Conservation (phyloP, 2,329 filamentous ascomycete species). For the Colletotrichum magnum region DNA sequence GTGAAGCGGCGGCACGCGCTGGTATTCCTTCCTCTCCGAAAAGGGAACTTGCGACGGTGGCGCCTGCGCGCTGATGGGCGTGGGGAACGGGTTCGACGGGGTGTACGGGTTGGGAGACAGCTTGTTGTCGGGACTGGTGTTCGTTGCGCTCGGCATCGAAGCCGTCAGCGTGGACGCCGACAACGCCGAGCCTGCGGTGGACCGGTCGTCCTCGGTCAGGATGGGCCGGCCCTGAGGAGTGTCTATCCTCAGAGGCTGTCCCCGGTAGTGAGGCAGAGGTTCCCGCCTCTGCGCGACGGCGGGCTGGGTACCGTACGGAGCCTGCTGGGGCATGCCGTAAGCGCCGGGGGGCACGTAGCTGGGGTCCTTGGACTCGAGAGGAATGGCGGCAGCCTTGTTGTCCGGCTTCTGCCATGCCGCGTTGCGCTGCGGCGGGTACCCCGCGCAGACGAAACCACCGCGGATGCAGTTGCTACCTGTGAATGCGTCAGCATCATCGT, state of each 20-base stretch:
- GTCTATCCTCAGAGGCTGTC: conserved; percentile 73
- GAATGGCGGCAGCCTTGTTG: conserved; percentile 76
- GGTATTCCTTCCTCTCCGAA: conserved; percentile 70
- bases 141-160: conserved; percentile 70
- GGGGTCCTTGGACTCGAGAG: conserved; percentile 86
- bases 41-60: conserved; percentile 57
- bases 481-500: conserved; percentile 40
- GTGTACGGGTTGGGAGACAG: conserved; percentile 71
- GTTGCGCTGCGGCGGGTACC: conserved; percentile 86
- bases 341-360: conserved; percentile 73
- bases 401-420: conserved; percentile 82
- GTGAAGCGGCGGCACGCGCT: conserved; percentile 72
- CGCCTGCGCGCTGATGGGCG: conserved; percentile 72
- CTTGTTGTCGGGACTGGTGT: conserved; percentile 71
- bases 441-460: conserved; percentile 91
- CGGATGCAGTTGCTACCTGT: conserved; percentile 90
- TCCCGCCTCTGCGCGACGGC: conserved; percentile 63
- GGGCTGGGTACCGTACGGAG: conserved; percentile 53
- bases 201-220: conserved; percentile 70
- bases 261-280: conserved; percentile 71
- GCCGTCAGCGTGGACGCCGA: conserved; percentile 16
- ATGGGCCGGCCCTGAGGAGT: conserved; percentile 71
- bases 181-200: conserved; percentile 56
- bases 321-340: conserved; percentile 71
- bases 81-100: conserved; percentile 71